Conservation (phyloP, 192 early-diverging fungal species). For the Mortierella claussenii region DNA sequence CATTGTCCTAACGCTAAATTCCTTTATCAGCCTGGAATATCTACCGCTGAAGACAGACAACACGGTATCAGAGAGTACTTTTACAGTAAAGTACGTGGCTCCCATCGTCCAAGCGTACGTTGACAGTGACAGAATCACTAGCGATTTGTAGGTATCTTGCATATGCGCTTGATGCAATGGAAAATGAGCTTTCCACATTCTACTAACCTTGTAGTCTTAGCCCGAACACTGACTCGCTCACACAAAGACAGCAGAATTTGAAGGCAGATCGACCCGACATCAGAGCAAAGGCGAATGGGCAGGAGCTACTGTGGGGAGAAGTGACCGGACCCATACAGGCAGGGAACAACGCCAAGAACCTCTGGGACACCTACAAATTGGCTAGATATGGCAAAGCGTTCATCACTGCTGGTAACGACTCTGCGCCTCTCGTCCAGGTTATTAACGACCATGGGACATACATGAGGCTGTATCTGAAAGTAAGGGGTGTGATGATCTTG, state of each 20-base stretch:
- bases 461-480: constrained; percentile 12
- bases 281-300: neutral
- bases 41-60: constrained; percentile 9
- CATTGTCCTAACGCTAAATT: constrained; percentile 2
- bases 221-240: constrained; percentile 14
- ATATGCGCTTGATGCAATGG: neutral
- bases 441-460: constrained; percentile 13
- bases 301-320: constrained; percentile 5
- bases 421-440: constrained; percentile 16
- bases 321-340: constrained; percentile 6
- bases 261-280: constrained; percentile 12
- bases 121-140: neutral
- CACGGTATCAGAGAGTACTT: constrained; percentile 8
- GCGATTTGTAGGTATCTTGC: constrained; percentile 21
- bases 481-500: constrained; percentile 19
- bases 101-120: constrained; percentile 21
- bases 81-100: constrained; percentile 13
- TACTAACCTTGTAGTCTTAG: constrained; percentile 6
- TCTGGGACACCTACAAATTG: constrained; percentile 17
- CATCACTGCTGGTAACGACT: constrained; percentile 18
- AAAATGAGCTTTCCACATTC: neutral
- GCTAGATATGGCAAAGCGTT: constrained; percentile 17
- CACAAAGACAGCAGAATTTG: constrained; percentile 10
- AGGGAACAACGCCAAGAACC: constrained; percentile 17
- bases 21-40: constrained; percentile 7